Percentiles rank a stretch among this genome's conserved stretches.
Evolutionary conservation across 768 basidiomycete species (phyloP).

Genomic region (Russula virescens): DNA sequence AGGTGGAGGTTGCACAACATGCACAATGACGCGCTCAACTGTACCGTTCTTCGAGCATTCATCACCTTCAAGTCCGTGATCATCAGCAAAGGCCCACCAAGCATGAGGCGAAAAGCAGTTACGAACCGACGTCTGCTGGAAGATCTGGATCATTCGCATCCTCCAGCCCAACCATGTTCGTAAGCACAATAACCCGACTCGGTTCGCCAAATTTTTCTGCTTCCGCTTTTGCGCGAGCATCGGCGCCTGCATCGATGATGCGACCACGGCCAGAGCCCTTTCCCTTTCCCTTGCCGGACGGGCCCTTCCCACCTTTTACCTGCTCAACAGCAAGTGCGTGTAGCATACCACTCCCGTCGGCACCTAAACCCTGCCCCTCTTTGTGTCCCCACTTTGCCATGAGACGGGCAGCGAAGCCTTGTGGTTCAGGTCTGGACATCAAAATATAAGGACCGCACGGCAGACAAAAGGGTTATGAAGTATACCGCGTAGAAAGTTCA

Average conservation of each 20-base stretch:
- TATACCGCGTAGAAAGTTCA: slow-evolving; percentile 25
- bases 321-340: slow-evolving; percentile 85
- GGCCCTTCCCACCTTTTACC: slow-evolving; percentile 36
- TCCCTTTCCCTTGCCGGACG: slow-evolving; percentile 37
- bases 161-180: slow-evolving; percentile 82
- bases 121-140: slow-evolving; percentile 80
- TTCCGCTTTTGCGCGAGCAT: slow-evolving; percentile 71
- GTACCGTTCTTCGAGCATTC: slow-evolving; percentile 89
- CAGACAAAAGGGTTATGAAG: slow-evolving; percentile 17
- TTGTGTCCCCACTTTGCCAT: slow-evolving; percentile 98
- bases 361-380: slow-evolving; percentile 89
- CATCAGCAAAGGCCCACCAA: slow-evolving; percentile 9
- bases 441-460: neutral
- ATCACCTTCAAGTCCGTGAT: slow-evolving; percentile 48
- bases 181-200: slow-evolving; percentile 82
- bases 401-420: slow-evolving; percentile 74
- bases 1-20: slow-evolving; percentile 65
- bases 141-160: slow-evolving; percentile 83
- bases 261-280: slow-evolving; percentile 71
- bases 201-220: slow-evolving; percentile 80
- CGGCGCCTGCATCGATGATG: slow-evolving; percentile 88
- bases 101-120: neutral
- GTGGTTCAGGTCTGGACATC: slow-evolving; percentile 48
- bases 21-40: slow-evolving; percentile 85
- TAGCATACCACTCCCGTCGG: slow-evolving; percentile 77